A percentile compares a stretch with the other conserved stretches of the same genome.
phyloP scores from a whole-genome alignment of 2,329 filamentous ascomycete species.

The Grosmannia huntii region DNA sequence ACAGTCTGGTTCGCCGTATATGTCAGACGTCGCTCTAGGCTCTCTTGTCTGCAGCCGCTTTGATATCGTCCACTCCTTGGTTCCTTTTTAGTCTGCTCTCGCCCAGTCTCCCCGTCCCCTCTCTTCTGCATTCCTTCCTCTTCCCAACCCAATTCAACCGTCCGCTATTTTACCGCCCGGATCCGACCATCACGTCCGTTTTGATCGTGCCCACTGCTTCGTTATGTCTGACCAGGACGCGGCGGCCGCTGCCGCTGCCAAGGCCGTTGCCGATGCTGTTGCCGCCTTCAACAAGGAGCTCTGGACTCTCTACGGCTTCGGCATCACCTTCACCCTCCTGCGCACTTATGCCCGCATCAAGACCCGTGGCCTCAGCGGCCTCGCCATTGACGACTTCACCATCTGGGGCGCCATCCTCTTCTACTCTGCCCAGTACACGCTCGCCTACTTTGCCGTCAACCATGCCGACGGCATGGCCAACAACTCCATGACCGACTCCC shows the following conservation, averaged over 20 bases:
- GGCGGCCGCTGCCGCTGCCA: slow-evolving; percentile 9
- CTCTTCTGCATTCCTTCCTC: not conserved
- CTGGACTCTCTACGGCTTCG: slow-evolving; percentile 23
- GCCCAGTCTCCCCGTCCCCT: not conserved
- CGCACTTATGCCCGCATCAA: slow-evolving; percentile 23
- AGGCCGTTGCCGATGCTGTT: slow-evolving; percentile 13
- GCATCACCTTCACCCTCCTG: slow-evolving; percentile 20
- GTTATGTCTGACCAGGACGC: too few relatives aligned
- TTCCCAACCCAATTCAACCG: too few relatives aligned
- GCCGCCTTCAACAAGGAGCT: slow-evolving; percentile 20
- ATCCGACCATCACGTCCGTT: too few relatives aligned
- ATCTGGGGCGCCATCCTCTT: slow-evolving; percentile 29
- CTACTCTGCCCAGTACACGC: slow-evolving; percentile 34
- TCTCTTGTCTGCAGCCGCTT: not conserved
- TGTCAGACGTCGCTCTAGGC: not conserved
- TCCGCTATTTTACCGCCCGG: too few relatives aligned
- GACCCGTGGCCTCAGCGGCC: slow-evolving; percentile 18
- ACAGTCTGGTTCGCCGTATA: too few relatives aligned
- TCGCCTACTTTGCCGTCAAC: slow-evolving; percentile 34
- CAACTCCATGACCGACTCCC: slow-evolving; percentile 38
- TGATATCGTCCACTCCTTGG: not conserved
- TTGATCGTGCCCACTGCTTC: too few relatives aligned
- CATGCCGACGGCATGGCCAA: slow-evolving; percentile 37
- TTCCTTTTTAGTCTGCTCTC: not conserved
- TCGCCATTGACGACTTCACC: slow-evolving; percentile 24